These are phyloP conservation scores for Mortierella sp. DNA, from an alignment of 371 early-diverging fungal species.

Conservation along the genomic window DNA sequence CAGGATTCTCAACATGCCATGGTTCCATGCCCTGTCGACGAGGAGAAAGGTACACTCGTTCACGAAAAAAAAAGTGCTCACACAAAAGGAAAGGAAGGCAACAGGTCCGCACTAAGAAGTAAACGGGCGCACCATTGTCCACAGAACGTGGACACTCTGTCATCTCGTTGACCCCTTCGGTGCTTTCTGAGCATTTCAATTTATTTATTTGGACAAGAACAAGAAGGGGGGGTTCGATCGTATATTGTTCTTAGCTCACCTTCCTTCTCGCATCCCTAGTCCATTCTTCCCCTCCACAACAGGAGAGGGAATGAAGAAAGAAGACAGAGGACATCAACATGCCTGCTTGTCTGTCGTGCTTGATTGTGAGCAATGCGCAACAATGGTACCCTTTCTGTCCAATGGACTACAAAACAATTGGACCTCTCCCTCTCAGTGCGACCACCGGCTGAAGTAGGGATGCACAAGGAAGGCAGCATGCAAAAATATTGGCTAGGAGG, in stretches of 20 bases:
- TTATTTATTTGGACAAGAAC: neutral
- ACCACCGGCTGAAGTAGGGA: constrained; percentile 14
- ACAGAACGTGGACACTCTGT: neutral
- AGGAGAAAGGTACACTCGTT: neutral
- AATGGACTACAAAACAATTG: neutral
- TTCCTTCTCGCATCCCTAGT: neutral
- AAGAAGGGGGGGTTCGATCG: neutral
- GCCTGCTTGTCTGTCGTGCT: neutral
- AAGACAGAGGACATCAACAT: neutral
- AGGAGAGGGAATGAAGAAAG: neutral
- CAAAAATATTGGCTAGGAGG: neutral
- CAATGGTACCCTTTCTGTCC: neutral
- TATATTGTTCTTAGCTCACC: neutral
- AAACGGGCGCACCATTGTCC: neutral
- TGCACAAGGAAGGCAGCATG: neutral
- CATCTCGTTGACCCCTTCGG: neutral
- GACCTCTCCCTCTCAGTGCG: neutral
- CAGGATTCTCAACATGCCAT: neutral
- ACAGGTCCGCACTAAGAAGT: neutral
- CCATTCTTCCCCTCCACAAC: too few relatives aligned
- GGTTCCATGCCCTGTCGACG: neutral
- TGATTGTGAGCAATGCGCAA: neutral
- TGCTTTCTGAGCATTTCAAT: neutral
- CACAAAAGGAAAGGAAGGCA: neutral
- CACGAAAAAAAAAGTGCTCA: neutral